Evolutionary conservation across 2,329 filamentous ascomycete species (phyloP), one percentile per base, ranked within the genome.

Genomic region (Pseudogymnoascus sp.): DNA sequence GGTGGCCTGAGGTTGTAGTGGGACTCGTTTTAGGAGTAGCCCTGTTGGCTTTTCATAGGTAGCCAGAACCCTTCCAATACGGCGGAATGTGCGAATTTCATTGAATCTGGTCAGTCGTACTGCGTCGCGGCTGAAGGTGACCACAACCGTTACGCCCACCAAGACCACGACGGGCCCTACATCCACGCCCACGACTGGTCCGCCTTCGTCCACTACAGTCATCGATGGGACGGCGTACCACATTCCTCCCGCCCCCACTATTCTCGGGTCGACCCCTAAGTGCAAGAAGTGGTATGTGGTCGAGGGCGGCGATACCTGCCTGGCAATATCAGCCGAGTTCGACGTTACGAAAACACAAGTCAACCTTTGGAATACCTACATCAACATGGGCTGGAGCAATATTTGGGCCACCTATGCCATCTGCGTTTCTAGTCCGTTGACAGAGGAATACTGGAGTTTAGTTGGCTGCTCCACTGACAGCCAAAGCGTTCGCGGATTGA

Each of bases 231-330:
- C 38, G 12, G 4, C 59, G 19, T 55, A 61, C 38, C 59, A 38
- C 16, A 22, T 14, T 16, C 38, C 59, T 19, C 59, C 59, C 1
- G 59, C 59, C 5, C 33, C 22, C 5, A 61, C 59, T 16, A 19
- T 30, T 41, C 6, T 35, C 5, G 59, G 59, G 16, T 39, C 38
- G 2, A 61, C 59, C 11, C 36, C 22, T 3, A 41, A 61, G 39
- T 61, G 59, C 38, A 61, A 61, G 41, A 12, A 23, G 23, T 61
- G 59, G 38, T 61, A 61, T 35, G 39, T 55, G 4, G 11, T 52
- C 12, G 6, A 28, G 23, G n/a, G 2, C 12, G 59, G 59, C 12
- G 38, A 61, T 39, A 61, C 19, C 14, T 61, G 59, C 38, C 3
- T 5, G 4, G 9, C 16, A 19, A 58, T 61, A 14, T 38, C 36